Evolutionary conservation across 2,329 filamentous ascomycete species (phyloP).

Genomic region (Fusarium beomiforme): DNA sequence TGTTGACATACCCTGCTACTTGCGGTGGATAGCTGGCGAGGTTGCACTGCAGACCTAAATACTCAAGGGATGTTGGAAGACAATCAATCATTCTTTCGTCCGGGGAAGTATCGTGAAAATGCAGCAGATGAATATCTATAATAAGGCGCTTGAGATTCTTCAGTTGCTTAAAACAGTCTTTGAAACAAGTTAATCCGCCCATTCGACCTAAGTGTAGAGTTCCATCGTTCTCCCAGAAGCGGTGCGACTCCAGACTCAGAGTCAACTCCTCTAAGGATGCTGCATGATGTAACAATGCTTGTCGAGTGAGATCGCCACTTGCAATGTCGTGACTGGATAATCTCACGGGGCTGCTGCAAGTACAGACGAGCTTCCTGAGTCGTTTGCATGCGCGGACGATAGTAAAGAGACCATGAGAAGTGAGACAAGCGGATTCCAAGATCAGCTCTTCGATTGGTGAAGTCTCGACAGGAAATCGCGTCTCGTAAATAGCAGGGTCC

Average conservation of each 20-base stretch:
- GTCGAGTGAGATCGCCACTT: background rate
- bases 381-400: background rate
- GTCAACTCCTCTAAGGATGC: background rate
- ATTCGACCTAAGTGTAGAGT: background rate
- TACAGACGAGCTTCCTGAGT: background rate
- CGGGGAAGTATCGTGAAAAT: rapidly evolving
- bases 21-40: background rate
- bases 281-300: background rate
- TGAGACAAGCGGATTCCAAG: background rate
- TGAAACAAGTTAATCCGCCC: rapidly evolving
- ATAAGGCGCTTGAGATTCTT: background rate
- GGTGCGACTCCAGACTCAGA: background rate
- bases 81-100: background rate
- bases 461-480: background rate
- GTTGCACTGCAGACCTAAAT: background rate
- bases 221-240: background rate
- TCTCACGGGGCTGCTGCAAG: background rate
- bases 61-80: background rate
- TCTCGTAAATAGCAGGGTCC: background rate
- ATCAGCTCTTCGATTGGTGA: background rate
- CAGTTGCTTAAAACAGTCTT: background rate
- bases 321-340: background rate
- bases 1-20: rapidly evolving
- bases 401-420: background rate
- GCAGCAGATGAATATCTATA: background rate